Percentiles rank a stretch among this genome's conserved stretches.
Conservation (phyloP, 371 early-diverging fungal genomes). For the Circinella umbellata region DNA sequence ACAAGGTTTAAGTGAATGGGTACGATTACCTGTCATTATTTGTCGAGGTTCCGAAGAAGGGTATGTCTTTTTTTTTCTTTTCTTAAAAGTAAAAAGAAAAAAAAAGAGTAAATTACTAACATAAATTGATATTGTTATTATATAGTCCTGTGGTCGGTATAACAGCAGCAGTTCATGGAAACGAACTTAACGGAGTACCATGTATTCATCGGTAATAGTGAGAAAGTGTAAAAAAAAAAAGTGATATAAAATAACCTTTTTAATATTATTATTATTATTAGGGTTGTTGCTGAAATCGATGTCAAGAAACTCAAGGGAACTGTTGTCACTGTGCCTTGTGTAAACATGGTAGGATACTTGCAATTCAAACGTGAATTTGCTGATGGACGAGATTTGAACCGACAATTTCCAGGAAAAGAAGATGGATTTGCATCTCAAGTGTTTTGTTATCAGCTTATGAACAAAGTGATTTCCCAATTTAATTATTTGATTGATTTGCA, state of each 20-base stretch:
- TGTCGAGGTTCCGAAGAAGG: conserved; percentile 68
- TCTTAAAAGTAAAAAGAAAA: no score
- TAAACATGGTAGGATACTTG: conserved; percentile 87
- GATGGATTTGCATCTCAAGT: conserved; percentile 83
- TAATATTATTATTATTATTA: neutral
- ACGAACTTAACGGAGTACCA: conserved; percentile 92
- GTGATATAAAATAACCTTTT: no score
- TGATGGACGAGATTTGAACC: conserved; percentile 85
- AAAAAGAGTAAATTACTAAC: no score
- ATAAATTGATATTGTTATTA: no score
- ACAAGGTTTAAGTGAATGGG: conserved; percentile 72
- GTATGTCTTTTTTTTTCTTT: conserved; percentile 13
- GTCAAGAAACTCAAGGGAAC: conserved; percentile 77
- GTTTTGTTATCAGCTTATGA: conserved; percentile 81
- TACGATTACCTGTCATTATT: conserved; percentile 70
- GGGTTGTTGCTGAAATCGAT: conserved; percentile 78
- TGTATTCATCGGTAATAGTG: conserved; percentile 76
- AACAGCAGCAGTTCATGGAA: conserved; percentile 88
- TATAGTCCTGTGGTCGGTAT: conserved; percentile 40
- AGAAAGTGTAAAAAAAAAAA: neutral
- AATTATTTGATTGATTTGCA: conserved; percentile 88
- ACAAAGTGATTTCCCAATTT: conserved; percentile 79
- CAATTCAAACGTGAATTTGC: conserved; percentile 81
- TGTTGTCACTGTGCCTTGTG: conserved; percentile 87
- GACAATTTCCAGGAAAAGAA: conserved; percentile 81